Evolutionary conservation across 2,329 filamentous ascomycete genomes (phyloP).

Genomic region (Exophiala bonariae): DNA sequence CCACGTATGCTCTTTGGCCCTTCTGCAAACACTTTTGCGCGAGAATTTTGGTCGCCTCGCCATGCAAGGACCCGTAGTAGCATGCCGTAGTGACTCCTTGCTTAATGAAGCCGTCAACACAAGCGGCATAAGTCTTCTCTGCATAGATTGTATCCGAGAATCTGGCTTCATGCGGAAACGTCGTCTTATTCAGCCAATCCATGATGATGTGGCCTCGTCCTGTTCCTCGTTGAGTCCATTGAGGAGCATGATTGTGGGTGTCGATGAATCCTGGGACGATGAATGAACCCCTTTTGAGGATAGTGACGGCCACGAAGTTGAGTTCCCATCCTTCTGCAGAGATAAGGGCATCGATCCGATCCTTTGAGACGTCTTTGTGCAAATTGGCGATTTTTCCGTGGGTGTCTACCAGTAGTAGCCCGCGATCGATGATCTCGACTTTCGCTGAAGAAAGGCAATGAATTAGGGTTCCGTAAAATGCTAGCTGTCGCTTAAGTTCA

Average conservation of each 20-base stretch:
- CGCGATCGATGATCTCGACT: constrained; percentile 40
- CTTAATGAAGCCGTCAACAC: constrained; percentile 59
- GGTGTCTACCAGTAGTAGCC: constrained; percentile 6
- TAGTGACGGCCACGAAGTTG: constrained; percentile 5
- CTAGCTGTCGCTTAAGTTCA: constrained; percentile 2
- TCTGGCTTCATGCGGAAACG: constrained; percentile 64
- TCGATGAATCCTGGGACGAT: constrained; percentile 64
- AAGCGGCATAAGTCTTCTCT: constrained; percentile 49
- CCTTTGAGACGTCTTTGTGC: constrained; percentile 7
- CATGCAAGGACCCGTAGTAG: constrained; percentile 61
- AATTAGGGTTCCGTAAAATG: constrained; percentile 44
- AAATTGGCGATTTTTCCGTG: constrained; percentile 28
- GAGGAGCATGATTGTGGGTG: constrained; percentile 68
- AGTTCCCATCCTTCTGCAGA: constrained; percentile 1
- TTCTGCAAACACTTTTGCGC: constrained; percentile 54
- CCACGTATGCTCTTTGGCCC: constrained; percentile 62
- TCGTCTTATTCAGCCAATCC: constrained; percentile 65
- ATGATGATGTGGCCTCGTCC: constrained; percentile 44
- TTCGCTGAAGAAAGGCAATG: constrained; percentile 38
- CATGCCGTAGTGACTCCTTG: constrained; percentile 64
- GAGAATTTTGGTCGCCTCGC: constrained; percentile 57
- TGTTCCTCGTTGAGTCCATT: constrained; percentile 49
- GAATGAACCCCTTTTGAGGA: constrained; percentile 36
- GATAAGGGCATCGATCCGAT: constrained; percentile 15
- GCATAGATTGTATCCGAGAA: constrained; percentile 59